Percentiles rank a stretch among this genome's conserved stretches.
phyloP scores from a whole-genome alignment of 2,329 filamentous ascomycete genomes.

The Sporothrix luriei region DNA sequence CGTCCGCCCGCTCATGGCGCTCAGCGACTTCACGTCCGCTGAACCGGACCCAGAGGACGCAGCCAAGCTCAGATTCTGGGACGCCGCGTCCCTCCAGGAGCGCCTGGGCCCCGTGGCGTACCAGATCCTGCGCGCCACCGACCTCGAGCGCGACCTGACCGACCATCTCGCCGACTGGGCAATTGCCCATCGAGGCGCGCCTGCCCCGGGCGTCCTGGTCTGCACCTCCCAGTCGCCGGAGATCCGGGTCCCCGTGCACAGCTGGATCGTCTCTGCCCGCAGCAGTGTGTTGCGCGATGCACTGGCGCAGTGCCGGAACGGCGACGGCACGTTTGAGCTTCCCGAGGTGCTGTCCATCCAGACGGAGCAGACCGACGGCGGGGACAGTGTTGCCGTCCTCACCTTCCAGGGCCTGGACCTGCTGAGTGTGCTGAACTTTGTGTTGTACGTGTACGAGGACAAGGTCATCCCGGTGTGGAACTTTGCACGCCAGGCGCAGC shows the following conservation, averaged over 20 bases:
- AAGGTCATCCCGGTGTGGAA: conserved; percentile 84
- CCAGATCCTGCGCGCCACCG: conserved; percentile 62
- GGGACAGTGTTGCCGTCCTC: conserved; percentile 54
- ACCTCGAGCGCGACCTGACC: conserved; percentile 65
- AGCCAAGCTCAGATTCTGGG: conserved; percentile 49
- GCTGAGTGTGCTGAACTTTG: conserved; percentile 75
- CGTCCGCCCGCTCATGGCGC: conserved; percentile 67
- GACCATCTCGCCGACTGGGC: conserved; percentile 51
- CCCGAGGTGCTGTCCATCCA: conserved; percentile 64
- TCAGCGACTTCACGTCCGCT: conserved; percentile 60
- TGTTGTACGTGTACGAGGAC: conserved; percentile 81
- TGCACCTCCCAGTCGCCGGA: conserved; percentile 66
- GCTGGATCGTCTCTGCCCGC: conserved; percentile 75
- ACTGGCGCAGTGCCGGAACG: conserved; percentile 60
- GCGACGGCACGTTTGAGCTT: conserved; percentile 56
- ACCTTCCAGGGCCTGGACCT: conserved; percentile 72
- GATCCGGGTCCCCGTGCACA: conserved; percentile 75
- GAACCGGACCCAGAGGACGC: conserved; percentile 45
- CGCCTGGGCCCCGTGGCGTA: conserved; percentile 55
- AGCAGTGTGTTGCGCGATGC: conserved; percentile 68
- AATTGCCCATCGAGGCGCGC: conserved; percentile 42
- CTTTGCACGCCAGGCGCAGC: conserved; percentile 66
- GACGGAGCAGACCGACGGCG: conserved; percentile 45
- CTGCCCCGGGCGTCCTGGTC: conserved; percentile 49
- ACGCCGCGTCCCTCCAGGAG: conserved; percentile 51